phyloP scores from a whole-genome alignment of 2,329 filamentous ascomycete species.

The Basipetospora chlamydospora region DNA sequence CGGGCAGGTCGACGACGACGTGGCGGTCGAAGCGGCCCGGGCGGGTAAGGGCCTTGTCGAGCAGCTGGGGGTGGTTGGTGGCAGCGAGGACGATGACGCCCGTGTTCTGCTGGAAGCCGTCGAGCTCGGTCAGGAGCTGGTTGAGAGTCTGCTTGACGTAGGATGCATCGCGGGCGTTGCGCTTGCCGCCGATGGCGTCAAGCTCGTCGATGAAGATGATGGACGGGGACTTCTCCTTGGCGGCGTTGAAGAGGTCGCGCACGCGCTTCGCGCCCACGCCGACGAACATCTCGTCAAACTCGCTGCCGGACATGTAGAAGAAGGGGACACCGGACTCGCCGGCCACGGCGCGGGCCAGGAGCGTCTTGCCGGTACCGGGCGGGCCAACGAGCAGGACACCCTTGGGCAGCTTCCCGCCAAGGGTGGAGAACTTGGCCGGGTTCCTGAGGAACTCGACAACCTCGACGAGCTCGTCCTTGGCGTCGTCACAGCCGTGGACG shows the following conservation, averaged over 20 bases:
- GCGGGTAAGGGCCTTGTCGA: conserved; percentile 88
- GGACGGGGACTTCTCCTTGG: conserved; percentile 71
- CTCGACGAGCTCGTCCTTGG: conserved; percentile 94
- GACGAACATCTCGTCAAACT: conserved; percentile 97
- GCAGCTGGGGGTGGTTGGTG: conserved; percentile 85
- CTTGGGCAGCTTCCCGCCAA: conserved; percentile 93
- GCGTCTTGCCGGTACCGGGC: conserved; percentile 93
- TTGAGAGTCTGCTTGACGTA: conserved; percentile 97
- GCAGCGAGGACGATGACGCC: conserved; percentile 93
- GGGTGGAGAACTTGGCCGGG: conserved; percentile 81
- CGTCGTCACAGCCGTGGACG: conserved; percentile 94
- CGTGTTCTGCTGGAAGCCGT: conserved; percentile 89
- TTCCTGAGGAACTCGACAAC: conserved; percentile 92
- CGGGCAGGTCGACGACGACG: conserved; percentile 74
- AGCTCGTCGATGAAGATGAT: conserved; percentile 95
- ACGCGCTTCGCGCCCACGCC: conserved; percentile 94
- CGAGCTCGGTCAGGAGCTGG: conserved; percentile 88
- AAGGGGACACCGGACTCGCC: conserved; percentile 96
- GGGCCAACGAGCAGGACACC: conserved; percentile 90
- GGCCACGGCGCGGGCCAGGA: conserved; percentile 86
- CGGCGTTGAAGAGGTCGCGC: conserved; percentile 75
- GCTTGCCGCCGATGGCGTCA: conserved; percentile 86
- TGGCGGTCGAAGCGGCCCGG: conserved; percentile 94
- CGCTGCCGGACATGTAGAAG: conserved; percentile 99
- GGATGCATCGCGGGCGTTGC: conserved; percentile 81